Base-by-base conservation (phyloP, 75 land plant species). In the Selaginella tamariscina region DNA sequence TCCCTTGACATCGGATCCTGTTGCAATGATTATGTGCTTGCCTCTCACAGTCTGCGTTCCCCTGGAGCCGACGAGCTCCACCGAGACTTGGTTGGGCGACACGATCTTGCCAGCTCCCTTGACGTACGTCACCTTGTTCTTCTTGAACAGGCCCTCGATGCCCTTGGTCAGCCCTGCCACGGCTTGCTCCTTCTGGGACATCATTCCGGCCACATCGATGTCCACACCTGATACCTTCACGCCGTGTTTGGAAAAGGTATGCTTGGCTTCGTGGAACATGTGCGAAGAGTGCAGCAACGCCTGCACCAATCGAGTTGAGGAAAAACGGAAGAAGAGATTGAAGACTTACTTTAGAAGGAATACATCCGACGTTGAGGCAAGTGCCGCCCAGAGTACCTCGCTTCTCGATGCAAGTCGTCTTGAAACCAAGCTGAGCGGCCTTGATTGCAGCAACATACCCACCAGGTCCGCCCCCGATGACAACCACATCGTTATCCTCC, bases 401-500 rank as follows among this genome's bases (percentile, higher is more conserved):
- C 78, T 88, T 84, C 84, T 91, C 97, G 57, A 91, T 74, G 64
- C 97, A 91, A 11, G 91, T 81, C 27, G 97, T 91, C 80, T 91
- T 91, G 71, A 91, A 82, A 1, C 97, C 97, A 29, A 91, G 73
- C 78, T 91, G 97, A n/a, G 91, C 88, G 20, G 97, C 97, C 70
- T 91, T 91, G 77, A 91, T 91, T 54, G 97, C 91, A 18, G 91
- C 91, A 24, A 91, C 97, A 66, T 91, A 91, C 15, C 97, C 97
- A 0, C 91, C 97, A 54, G 91, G 97, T 2, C 97, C 97, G 24
- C 97, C 97, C 15, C 97, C 97, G 69, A 91, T 81, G 56, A 91
- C 82, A 22, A 91, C 88, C 56, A 91, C 88, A 75, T 91, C 97
- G 65, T 82, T 84, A 56, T 90, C 88, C 9, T 80, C 87, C 54